Evolutionary conservation across 345 rosid species (phyloP), one percentile per base, ranked within the genome.

Genomic region (Brassica incana): DNA sequence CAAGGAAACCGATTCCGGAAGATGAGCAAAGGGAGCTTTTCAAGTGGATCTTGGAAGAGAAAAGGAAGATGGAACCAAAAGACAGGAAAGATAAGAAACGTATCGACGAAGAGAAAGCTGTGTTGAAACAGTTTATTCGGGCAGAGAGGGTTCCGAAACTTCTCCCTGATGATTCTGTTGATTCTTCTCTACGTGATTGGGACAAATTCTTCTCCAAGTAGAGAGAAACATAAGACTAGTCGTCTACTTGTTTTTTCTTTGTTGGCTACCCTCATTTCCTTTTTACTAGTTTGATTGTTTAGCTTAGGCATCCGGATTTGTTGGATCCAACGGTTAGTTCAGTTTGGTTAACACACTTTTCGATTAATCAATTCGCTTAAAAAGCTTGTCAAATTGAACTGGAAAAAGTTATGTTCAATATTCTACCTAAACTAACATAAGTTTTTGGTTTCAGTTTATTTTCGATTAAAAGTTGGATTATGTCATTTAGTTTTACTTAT

Each of bases 11-110:
- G 14, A 59, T 91, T 56, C 84, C 92, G 54, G 91, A 89, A 82
- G 90, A 88, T 71, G 89, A 87, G 78, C 97, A 91, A 74, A 86
- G 83, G 6, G 92, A 90, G 77, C 89, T 91, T 62, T 88, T 90
- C 87, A 67, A 84, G 18, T 91, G 97, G 93, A 86, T 93, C 6
- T 69, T 88, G 89, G 95, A 88, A 80, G 95, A 91, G 87, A 90
- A 91, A 82, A 82, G 94, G 75, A 90, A 87, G 84, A 38, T 67
- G 8, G 87, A 84, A 73, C 93, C 92, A 50, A 88, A 74, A 78
- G 81, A 84, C 78, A 78, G 2, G 6, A 79, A 82, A 75, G 88
- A 85, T 77, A 88, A 87, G 86, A 87, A 84, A 82, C 84, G 32
- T 30, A 85, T 85, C 18, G 87, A 90, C n/a, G 85, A 89, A 81